phyloP scores from a whole-genome alignment of 2,329 filamentous ascomycete species.

The Phaeoacremonium minimum region DNA sequence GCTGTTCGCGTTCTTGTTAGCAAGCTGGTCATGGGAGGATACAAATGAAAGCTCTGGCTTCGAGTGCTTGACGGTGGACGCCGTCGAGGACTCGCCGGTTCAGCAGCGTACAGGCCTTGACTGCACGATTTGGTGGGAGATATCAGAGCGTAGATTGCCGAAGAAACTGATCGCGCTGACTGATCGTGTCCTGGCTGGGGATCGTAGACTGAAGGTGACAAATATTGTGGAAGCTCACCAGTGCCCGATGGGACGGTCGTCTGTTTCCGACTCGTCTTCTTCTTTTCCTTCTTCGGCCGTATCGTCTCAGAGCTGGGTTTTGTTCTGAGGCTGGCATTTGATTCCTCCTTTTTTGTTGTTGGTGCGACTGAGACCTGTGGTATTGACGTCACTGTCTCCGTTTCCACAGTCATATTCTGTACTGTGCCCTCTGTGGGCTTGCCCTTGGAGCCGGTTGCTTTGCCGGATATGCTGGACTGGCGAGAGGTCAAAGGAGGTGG shows the following conservation, averaged over 20 bases:
- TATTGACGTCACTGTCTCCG: slow-evolving; percentile 88
- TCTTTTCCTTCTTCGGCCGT: slow-evolving; percentile 89
- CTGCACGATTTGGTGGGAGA: slow-evolving; percentile 28
- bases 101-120: slow-evolving; percentile 26
- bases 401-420: slow-evolving; percentile 95
- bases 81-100: slow-evolving; percentile 16
- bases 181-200: slow-evolving; percentile 33
- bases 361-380: slow-evolving; percentile 74
- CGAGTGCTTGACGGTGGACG: slow-evolving; percentile 14
- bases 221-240: slow-evolving; percentile 50
- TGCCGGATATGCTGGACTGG: slow-evolving; percentile 66
- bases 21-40: slow-evolving; percentile 31
- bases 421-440: slow-evolving; percentile 72
- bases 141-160: slow-evolving; percentile 20
- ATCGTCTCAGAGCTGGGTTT: slow-evolving; percentile 96
- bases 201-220: slow-evolving; percentile 17
- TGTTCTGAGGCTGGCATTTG: slow-evolving; percentile 70
- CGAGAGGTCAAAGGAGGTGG: slow-evolving; percentile 52
- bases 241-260: slow-evolving; percentile 66
- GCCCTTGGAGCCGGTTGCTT: slow-evolving; percentile 57
- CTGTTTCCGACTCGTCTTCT: slow-evolving; percentile 71
- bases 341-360: slow-evolving; percentile 59
- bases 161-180: slow-evolving; percentile 30
- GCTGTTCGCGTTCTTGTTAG: slow-evolving; percentile 51
- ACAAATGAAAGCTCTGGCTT: slow-evolving; percentile 26